These are phyloP conservation scores for Sugiyamaella floridensis DNA, from an alignment of 805 yeast genomes.

Conservation along the genomic window DNA sequence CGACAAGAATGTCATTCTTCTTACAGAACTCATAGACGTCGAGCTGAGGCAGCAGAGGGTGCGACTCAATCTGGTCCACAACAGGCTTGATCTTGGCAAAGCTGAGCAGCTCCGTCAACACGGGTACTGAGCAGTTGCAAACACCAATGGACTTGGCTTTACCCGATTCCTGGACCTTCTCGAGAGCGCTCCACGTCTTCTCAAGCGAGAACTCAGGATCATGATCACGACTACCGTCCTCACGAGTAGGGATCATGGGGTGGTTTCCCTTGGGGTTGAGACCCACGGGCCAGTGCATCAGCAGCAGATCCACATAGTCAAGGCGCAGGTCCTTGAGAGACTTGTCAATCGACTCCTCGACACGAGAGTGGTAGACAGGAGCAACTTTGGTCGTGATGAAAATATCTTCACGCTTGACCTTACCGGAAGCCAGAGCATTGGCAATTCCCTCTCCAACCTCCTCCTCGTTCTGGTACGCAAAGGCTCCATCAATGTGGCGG, in stretches of 20 bases:
- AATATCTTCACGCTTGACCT: conserved; percentile 55
- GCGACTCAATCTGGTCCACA: conserved; percentile 66
- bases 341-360: conserved; percentile 46
- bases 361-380: conserved; percentile 33
- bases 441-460: conserved; percentile 49
- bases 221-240: conserved; percentile 35
- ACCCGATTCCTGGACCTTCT: conserved; percentile 44
- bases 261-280: conserved; percentile 38
- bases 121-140: conserved; percentile 56
- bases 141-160: conserved; percentile 66
- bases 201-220: conserved; percentile 29
- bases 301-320: conserved; percentile 71
- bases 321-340: conserved; percentile 58
- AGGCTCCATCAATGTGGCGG: conserved; percentile 74
- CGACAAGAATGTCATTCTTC: conserved; percentile 46
- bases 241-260: conserved; percentile 34
- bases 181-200: conserved; percentile 60
- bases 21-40: conserved; percentile 49
- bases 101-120: conserved; percentile 33
- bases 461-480: conserved; percentile 58
- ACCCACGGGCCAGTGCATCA: conserved; percentile 79
- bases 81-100: conserved; percentile 48
- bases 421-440: conserved; percentile 45
- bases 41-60: conserved; percentile 62
- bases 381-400: conserved; percentile 65